Base-by-base conservation (phyloP, 2,329 filamentous ascomycete species). In the Botrytis pseudocinerea region DNA sequence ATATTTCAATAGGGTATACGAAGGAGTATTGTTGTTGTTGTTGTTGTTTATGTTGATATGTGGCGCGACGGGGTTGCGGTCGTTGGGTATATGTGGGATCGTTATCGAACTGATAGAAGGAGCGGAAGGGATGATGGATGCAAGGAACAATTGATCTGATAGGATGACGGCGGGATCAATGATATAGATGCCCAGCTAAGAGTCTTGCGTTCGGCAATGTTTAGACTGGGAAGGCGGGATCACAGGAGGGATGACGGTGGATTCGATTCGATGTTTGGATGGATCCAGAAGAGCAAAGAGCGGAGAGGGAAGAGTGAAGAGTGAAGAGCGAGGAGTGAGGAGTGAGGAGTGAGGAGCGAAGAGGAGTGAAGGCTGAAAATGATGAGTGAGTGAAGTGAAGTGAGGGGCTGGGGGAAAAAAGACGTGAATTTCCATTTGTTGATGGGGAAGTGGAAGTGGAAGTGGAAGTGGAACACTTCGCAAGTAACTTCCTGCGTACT, bases 31-130 rank as follows among this genome's bases (percentile, higher is more conserved):
- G 46, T 38, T 40, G 20, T 51, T 54, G 25, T 66, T 51, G 32
- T 51, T 54, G 25, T 66, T 51, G 32, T 51, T 57, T 54, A 14
- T 42, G 46, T 42, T 57, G 54, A 40, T 54, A 16, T 42, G 65
- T 57, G 46, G 64, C 40, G 32, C 20, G 46, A 28, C 35, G 12
- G 28, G 25, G 32, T 28, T 4, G 44, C 18, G 51, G 63, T 51
- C 20, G 63, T 38, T 54, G 28, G 44, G 46, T 57, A 68, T 68
- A 42, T 68, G 35, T 54, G 25, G 48, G 40, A 68, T 57, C 48
- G 64, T 69, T 69, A 69, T 57, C 65, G 48, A 22, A 28, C 40
- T 42, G 65, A 68, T 68, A 57, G n/a, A 68, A 38, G 12, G 18
- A 25, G 6, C n/a, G 44, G 46, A 65, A 54, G 64, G 64, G 64